Evolutionary conservation across 306 rosid species (phyloP), one percentile per base, ranked within the genome.

Genomic region (Mimosa bimucronata): DNA sequence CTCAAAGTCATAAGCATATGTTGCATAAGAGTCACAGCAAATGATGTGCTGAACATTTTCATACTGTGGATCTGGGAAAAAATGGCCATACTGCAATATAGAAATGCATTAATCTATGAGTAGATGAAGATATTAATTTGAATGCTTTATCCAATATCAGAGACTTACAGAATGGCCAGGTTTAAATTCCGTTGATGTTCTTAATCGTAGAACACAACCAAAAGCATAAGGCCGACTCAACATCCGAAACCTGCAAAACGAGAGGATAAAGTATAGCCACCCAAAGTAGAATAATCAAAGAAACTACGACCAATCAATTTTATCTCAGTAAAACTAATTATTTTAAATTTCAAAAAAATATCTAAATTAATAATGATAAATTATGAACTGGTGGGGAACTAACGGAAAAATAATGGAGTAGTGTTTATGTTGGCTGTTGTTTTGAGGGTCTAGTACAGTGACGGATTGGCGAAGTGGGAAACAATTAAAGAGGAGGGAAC

Each of bases 11-110:
- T 94, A 94, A 53, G 97, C 94, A 88, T 94, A 94, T 77, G 98
- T 94, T 76, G 95, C 98, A 78, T 90, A 91, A 57, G 98, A 94
- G 90, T 92, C 98, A 55, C 98, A 94, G 80, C 98, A 94, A 75
- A 94, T 94, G 70, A 94, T 82, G 79, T 94, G 98, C 81, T 94
- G 98, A 82, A 94, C 98, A 85, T 94, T 91, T 83, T 94, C 97
- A 84, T 94, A 94, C 84, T 92, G 97, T 58, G 98, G 98, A 86
- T 94, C 98, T 45, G 98, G 97, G 86, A 94, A 92, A 88, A 94
- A 94, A 90, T 94, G 98, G 70, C 98, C 98, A 84, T 90, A 94
- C 98, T 94, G 97, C 97, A 88, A 77, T 26, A 81, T 50, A 88
- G 48, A 61, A 76, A 53, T 12, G 81, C 48, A 44, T 76, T 86